A percentile compares a stretch with the other conserved stretches of the same genome.
Conservation (phyloP, 129 eudicot species). For the Escallonia herrerae region DNA sequence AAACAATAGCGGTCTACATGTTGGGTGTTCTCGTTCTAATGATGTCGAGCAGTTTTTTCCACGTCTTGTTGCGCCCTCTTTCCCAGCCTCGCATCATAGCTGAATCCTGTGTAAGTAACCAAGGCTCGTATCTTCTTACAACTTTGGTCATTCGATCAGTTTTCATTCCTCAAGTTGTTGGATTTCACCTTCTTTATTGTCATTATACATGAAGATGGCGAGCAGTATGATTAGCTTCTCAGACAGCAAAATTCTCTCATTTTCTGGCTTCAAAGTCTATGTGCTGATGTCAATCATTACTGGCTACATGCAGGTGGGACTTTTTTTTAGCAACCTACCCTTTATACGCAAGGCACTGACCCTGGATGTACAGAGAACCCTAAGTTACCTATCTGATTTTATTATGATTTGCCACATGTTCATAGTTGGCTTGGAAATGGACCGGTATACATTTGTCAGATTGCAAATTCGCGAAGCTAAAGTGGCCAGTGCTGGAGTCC, state of each 20-base stretch:
- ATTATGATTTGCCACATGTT: constrained; percentile 81
- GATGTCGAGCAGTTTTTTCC: constrained; percentile 56
- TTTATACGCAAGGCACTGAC: constrained; percentile 26
- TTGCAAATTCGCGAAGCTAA: constrained; percentile 58
- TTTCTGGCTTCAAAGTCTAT: neutral
- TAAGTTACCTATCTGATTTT: constrained; percentile 55
- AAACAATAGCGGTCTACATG: constrained; percentile 62
- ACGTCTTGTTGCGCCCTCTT: constrained; percentile 50
- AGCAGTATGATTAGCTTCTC: neutral
- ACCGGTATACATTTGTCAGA: constrained; percentile 40
- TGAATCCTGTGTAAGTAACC: constrained; percentile 52
- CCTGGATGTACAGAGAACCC: constrained; percentile 30
- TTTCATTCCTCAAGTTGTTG: no score
- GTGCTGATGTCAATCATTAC: neutral
- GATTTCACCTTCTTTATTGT: neutral
- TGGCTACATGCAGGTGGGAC: constrained; percentile 56
- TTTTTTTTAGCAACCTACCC: constrained; percentile 47
- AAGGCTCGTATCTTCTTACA: neutral
- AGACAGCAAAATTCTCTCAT: neutral
- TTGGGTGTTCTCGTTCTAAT: constrained; percentile 47
- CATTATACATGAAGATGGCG: neutral
- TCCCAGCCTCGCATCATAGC: constrained; percentile 90
- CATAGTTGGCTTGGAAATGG: constrained; percentile 69
- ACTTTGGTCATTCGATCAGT: no score
- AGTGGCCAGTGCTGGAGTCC: constrained; percentile 50